Conservation (phyloP, 75 land plant species). For the Gnetum montanum region DNA sequence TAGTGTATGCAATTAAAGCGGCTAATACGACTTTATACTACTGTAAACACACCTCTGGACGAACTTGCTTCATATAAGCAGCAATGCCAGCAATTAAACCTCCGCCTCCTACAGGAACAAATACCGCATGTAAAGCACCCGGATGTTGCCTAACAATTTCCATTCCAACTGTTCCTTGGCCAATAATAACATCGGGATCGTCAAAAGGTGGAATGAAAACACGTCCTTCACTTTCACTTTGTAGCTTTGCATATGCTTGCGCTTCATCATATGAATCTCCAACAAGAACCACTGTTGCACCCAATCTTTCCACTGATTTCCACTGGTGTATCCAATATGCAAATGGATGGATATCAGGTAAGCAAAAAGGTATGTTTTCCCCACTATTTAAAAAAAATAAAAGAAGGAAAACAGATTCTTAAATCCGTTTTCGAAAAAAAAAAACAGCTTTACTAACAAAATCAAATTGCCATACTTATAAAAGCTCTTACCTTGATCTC, state of each 20-base stretch:
- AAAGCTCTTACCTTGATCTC: conserved; percentile 61
- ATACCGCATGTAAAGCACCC: conserved; percentile 45
- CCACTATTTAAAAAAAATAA: neutral
- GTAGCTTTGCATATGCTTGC: conserved; percentile 42
- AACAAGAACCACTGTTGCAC: conserved; percentile 44
- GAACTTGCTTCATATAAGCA: conserved; percentile 45
- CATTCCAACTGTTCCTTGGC: conserved; percentile 57
- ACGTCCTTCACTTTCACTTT: conserved; percentile 34
- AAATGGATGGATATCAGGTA: too few relatives aligned
- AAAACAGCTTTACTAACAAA: neutral
- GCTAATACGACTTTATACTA: too few relatives aligned
- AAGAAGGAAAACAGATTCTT: too few relatives aligned
- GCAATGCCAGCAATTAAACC: conserved; percentile 58
- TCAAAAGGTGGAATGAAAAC: conserved; percentile 50
- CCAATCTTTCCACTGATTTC: conserved; percentile 42
- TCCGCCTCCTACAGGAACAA: conserved; percentile 53
- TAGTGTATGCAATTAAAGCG: too few relatives aligned
- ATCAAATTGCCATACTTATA: neutral
- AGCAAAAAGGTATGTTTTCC: too few relatives aligned
- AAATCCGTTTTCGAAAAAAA: too few relatives aligned
- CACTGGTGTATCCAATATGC: conserved; percentile 36
- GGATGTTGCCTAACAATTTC: conserved; percentile 45
- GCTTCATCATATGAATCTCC: conserved; percentile 57
- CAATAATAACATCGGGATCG: conserved; percentile 40
- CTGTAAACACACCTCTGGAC: conserved; percentile 39